phyloP scores from a whole-genome alignment of 495 filamentous ascomycete genomes.

The Xylaria bambusicola region DNA sequence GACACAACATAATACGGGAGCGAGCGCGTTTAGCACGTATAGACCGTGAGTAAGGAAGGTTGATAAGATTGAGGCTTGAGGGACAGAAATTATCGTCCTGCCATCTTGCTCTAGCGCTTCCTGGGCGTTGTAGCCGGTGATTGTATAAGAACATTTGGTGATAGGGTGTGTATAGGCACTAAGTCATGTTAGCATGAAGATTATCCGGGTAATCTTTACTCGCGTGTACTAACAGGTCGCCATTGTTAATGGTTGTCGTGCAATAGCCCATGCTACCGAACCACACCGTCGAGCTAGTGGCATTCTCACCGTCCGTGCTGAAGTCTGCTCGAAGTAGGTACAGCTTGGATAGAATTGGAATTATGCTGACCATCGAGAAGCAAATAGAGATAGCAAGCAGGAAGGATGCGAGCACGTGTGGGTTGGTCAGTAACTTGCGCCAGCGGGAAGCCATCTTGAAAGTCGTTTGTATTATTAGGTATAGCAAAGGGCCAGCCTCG shows the following conservation, averaged over 20 bases:
- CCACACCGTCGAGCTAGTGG: slow-evolving; percentile 11
- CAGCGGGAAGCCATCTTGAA: neutral
- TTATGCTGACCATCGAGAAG: slow-evolving; percentile 1
- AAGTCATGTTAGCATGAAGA: neutral
- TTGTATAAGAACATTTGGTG: neutral
- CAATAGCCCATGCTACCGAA: slow-evolving; percentile 15
- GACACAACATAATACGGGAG: neutral
- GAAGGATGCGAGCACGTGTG: slow-evolving; percentile 4
- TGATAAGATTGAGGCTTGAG: neutral
- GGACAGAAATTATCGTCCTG: neutral
- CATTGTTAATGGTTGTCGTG: neutral
- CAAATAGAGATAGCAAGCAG: neutral
- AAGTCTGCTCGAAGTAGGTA: slow-evolving; percentile 14
- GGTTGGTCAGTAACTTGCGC: neutral
- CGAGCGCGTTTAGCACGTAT: neutral
- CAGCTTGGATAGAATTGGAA: slow-evolving; percentile 1
- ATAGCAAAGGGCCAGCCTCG: neutral
- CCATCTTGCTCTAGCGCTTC: neutral
- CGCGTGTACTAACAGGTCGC: slow-evolving; percentile 3
- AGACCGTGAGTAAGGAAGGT: slow-evolving; percentile 1
- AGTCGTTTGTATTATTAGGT: neutral
- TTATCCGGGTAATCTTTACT: no score
- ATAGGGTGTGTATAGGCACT: neutral
- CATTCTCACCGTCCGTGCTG: neutral
- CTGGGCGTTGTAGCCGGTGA: slow-evolving; percentile 3